phyloP scores from a whole-genome alignment of 2,329 filamentous ascomycete genomes.

The Alternaria alternata region DNA sequence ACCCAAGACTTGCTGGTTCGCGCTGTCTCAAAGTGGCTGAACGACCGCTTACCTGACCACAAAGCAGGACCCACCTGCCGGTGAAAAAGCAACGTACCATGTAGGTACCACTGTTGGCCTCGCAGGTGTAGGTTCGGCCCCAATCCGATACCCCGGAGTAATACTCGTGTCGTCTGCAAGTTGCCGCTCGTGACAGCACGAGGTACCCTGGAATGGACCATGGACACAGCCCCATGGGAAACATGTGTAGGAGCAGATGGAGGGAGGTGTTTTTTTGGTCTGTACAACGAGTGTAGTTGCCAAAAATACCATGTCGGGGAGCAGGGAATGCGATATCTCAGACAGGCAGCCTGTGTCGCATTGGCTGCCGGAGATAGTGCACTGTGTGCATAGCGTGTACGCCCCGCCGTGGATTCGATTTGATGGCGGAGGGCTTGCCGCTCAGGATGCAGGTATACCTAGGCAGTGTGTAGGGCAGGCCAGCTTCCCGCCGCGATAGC shows the following conservation, averaged over 20 bases:
- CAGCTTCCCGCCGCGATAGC: constrained; percentile 1
- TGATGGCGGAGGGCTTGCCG: constrained; percentile 6
- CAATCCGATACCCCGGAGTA: constrained; percentile 4
- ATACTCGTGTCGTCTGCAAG: constrained; percentile 11
- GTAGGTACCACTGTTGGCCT: background rate
- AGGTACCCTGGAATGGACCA: constrained; percentile 7
- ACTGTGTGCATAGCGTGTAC: constrained; percentile 11
- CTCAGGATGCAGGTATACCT: background rate
- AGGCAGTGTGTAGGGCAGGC: background rate
- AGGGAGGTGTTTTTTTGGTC: background rate
- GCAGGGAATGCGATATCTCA: constrained; percentile 8
- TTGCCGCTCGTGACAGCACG: constrained; percentile 12
- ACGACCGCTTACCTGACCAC: constrained; percentile 7
- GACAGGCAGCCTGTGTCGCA: background rate
- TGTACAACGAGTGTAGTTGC: constrained; percentile 4
- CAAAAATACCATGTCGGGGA: constrained; percentile 4
- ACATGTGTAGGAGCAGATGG: background rate
- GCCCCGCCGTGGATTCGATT: constrained; percentile 10
- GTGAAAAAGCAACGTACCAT: constrained; percentile 6
- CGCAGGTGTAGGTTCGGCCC: constrained; percentile 2
- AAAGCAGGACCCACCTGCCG: constrained; percentile 6
- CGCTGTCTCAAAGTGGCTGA: constrained; percentile 10
- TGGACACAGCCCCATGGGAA: constrained; percentile 6
- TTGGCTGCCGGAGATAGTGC: constrained; percentile 17
- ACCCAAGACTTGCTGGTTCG: constrained; percentile 6